Evolutionary conservation across 2,329 filamentous ascomycete species (phyloP), one percentile per base, ranked within the genome.

Genomic region (Thelonectria blattea): DNA sequence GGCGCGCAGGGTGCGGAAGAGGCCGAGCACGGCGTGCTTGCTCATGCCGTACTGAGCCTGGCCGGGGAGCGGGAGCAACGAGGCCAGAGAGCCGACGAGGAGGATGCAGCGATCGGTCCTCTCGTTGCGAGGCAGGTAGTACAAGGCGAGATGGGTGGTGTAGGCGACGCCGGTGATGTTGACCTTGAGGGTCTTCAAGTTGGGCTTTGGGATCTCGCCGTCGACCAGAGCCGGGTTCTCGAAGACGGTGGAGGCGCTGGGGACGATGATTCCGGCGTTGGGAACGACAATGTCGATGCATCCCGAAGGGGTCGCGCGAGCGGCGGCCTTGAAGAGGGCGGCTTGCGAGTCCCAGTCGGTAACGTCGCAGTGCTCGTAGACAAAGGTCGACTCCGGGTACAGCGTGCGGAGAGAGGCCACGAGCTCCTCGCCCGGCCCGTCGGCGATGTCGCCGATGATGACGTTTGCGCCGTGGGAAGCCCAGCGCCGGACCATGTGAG

Each of bases 11-110:
- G 80, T 79, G 45, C 88, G 81, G 73, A 88, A 90, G 34, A 90
- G 75, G 0, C 88, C 89, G 11, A 88, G 78, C 0, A 91, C 82
- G 18, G 81, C 88, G 74, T 91, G 88, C 72, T 91, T 91, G 46
- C 85, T 81, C 32, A 83, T 79, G 22, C 80, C 80, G 72, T 91
- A 91, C 58, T 86, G 81, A 6, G 76, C 68, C 62, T 80, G 74
- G 42, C 76, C 75, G 2, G 81, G 73, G 30, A 84, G 69, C 3
- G 80, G 74, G n/a, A 68, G 54, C 4, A 86, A 60, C 11, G 84
- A 85, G 1, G 88, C 87, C 34, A 90, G 76, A 10, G 86, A 89
- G 41, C 87, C 85, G 47, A 91, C 74, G 20, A 91, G 77, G 15
- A 91, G 76, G 42, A 91, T 70, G 72, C 88, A 86, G 34, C 86